Evolutionary conservation across 176 grass and related monocot genomes (phyloP), one percentile per base, ranked within the genome.

Genomic region (Avena eriantha): DNA sequence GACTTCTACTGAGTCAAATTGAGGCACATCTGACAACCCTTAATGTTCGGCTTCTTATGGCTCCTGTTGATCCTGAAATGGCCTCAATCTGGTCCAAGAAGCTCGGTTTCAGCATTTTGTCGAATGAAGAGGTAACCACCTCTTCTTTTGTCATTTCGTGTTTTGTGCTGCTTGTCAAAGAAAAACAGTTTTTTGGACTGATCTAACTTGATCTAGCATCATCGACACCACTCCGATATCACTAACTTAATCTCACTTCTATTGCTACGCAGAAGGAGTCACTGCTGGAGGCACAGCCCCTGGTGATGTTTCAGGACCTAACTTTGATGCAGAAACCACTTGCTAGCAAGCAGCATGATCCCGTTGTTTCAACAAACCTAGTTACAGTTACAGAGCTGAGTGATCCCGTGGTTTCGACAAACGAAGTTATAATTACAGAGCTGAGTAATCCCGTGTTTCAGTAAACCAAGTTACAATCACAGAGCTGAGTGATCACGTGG

Each of bases 51-150:
- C 24, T 85, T 67, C 83, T 97, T 41, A 60, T 21, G 21, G 86
- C 58, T 19, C 86, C 81, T 76, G 88, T 97, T 69, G 90, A 92
- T 49, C 86, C 87, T 67, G 86, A 97, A 82, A 89, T 89, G 92
- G 83, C 55, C 11, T 75, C 86, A 22, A 88, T 97, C 76, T 97
- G 95, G 95, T 92, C 85, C 73, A 80, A 91, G 46, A 97, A 91
- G 81, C 89, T 97, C 39, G 95, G 92, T 26, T 97, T 94, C 93
- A 89, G 67, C 71, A 83, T 92, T 83, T 80, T 86, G 58, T 82
- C 92, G 76, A 70, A 87, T 55, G 83, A 97, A 82, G 83, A 87
- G 90, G 95, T 97, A 84, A 78, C 17, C 18, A 24, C 58, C n/a
- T 64, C 8, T 72, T 23, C 29, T 23, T 78, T 82, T 4, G 63